A percentile compares a stretch with the other conserved stretches of the same genome.
phyloP scores from a whole-genome alignment of 2,329 filamentous ascomycete genomes.

The Xylariaceae sp. region DNA sequence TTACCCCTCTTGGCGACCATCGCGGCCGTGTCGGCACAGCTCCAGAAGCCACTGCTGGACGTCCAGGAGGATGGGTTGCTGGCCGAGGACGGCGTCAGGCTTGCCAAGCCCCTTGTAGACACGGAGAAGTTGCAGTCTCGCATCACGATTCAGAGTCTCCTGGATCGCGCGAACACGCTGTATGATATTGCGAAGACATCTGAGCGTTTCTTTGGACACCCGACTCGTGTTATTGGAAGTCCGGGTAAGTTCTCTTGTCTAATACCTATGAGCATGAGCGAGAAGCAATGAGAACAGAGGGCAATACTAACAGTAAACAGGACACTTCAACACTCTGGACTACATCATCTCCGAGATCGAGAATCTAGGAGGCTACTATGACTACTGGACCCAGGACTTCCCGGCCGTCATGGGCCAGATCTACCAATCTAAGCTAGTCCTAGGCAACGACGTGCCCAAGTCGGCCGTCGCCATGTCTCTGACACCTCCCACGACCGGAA shows the following conservation, averaged over 20 bases:
- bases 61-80: constrained; percentile 14
- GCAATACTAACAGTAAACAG: constrained; percentile 32
- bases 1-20: constrained; percentile 17
- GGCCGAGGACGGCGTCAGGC: constrained; percentile 9
- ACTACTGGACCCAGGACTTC: constrained; percentile 58
- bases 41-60: constrained; percentile 26
- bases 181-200: constrained; percentile 57
- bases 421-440: constrained; percentile 51
- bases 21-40: constrained; percentile 17
- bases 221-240: constrained; percentile 66
- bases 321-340: constrained; percentile 58
- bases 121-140: constrained; percentile 51
- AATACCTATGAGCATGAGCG: not conserved
- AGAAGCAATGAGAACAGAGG: not conserved
- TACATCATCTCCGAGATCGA: constrained; percentile 56
- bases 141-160: constrained; percentile 52
- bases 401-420: constrained; percentile 57
- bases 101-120: constrained; percentile 41
- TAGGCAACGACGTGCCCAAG: constrained; percentile 48
- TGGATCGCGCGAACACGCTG: constrained; percentile 55
- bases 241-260: constrained; percentile 39
- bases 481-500: constrained; percentile 59
- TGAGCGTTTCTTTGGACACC: constrained; percentile 58
- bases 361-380: constrained; percentile 56
- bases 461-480: constrained; percentile 56